phyloP scores from a whole-genome alignment of 805 yeast species.

The Blastobotrys attinorum region DNA sequence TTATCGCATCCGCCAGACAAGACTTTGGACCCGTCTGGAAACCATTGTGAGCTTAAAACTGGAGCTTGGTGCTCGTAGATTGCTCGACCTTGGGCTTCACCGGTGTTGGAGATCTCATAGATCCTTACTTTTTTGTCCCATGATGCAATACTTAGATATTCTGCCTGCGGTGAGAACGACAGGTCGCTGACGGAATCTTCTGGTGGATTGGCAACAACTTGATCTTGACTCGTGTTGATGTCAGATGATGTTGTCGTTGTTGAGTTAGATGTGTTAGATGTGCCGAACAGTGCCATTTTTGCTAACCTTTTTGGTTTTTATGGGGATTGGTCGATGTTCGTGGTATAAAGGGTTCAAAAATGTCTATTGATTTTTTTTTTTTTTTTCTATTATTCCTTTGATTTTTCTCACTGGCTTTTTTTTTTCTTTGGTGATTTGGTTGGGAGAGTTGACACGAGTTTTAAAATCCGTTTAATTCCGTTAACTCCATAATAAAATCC shows the following conservation, averaged over 20 bases:
- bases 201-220: constrained; percentile 60
- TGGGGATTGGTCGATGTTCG: too few relatives aligned
- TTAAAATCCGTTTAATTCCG: too few relatives aligned
- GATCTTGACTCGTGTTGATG: constrained; percentile 16
- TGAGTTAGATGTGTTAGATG: not conserved
- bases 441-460: too few relatives aligned
- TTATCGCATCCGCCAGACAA: constrained; percentile 89
- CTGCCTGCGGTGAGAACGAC: constrained; percentile 80
- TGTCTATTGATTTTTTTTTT: not conserved
- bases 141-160: constrained; percentile 69
- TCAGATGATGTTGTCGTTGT: constrained; percentile 2
- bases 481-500: too few relatives aligned
- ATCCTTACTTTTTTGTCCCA: constrained; percentile 96
- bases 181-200: constrained; percentile 83
- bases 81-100: constrained; percentile 82
- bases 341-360: not conserved
- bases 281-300: not conserved
- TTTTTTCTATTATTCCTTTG: not conserved
- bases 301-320: not conserved
- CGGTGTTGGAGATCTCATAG: constrained; percentile 72
- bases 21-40: constrained; percentile 78
- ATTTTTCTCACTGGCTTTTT: not conserved
- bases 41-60: constrained; percentile 75
- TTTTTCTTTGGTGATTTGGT: not conserved
- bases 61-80: constrained; percentile 86